phyloP scores from a whole-genome alignment of 2,329 filamentous ascomycete species.

The Chaetomium globosum region DNA sequence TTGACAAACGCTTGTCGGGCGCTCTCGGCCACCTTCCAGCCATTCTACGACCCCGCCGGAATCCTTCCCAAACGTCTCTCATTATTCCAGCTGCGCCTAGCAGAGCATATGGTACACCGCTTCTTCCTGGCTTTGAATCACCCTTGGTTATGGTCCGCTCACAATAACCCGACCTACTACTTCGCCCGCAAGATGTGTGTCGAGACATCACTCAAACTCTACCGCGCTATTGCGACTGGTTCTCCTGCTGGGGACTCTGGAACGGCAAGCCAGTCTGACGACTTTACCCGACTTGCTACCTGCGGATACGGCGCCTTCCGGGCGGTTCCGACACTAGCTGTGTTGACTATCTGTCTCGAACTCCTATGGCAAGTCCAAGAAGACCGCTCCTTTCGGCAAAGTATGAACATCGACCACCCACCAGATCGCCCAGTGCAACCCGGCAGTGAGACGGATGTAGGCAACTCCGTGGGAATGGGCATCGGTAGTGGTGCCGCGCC shows the following conservation, averaged over 20 bases:
- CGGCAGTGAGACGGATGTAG: conserved; percentile 33
- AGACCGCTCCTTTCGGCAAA: conserved; percentile 40
- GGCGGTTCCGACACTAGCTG: conserved; percentile 45
- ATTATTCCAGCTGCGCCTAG: conserved; percentile 48
- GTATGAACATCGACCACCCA: conserved; percentile 31
- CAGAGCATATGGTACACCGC: conserved; percentile 50
- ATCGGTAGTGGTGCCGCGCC: conserved; percentile 39
- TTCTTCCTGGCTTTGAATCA: conserved; percentile 59
- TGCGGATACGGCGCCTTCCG: conserved; percentile 50
- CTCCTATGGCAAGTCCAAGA: conserved; percentile 51
- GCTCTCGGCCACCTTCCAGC: conserved; percentile 42
- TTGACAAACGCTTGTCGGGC: conserved; percentile 47
- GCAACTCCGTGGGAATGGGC: conserved; percentile 26
- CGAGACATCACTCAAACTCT: conserved; percentile 44
- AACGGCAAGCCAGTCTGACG: conserved; percentile 33
- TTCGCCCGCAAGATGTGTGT: conserved; percentile 57
- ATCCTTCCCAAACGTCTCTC: conserved; percentile 38
- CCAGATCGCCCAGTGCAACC: conserved; percentile 37
- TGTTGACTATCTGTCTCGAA: conserved; percentile 51
- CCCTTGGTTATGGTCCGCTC: conserved; percentile 50
- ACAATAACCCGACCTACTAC: conserved; percentile 53
- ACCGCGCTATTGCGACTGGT: conserved; percentile 35
- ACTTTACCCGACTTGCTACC: conserved; percentile 47
- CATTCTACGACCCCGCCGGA: conserved; percentile 37
- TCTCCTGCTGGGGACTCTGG: conserved; percentile 30